A percentile compares a stretch with the other conserved stretches of the same genome.
Evolutionary conservation across 192 early-diverging fungal genomes (phyloP).

Genomic region (Helicostylum pulchrum): DNA sequence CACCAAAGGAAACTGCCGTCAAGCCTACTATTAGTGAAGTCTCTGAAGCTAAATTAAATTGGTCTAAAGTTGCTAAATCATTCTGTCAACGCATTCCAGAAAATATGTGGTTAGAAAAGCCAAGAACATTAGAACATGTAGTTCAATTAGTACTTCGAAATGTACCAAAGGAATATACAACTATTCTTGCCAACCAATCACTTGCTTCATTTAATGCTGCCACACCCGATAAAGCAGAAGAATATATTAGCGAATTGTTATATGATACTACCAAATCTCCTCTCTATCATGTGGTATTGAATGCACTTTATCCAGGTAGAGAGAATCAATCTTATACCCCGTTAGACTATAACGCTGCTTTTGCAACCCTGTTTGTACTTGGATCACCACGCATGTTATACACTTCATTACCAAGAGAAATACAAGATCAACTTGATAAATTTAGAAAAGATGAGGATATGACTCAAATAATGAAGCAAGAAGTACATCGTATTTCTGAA

Average conservation of each 20-base stretch:
- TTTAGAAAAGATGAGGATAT: conserved; percentile 31
- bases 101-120: conserved; percentile 49
- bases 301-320: conserved; percentile 29
- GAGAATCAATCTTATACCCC: conserved; percentile 9
- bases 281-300: conserved; percentile 42
- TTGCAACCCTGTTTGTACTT: conserved; percentile 63
- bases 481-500: conserved; percentile 49
- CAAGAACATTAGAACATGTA: conserved; percentile 43
- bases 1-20: too few relatives aligned
- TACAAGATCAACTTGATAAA: conserved; percentile 40
- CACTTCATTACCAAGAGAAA: conserved; percentile 44
- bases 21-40: background rate
- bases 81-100: conserved; percentile 56
- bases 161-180: conserved; percentile 41
- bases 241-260: conserved; percentile 38
- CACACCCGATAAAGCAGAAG: conserved; percentile 31
- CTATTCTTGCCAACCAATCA: conserved; percentile 41
- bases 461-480: conserved; percentile 44
- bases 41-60: conserved; percentile 32
- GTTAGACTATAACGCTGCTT: conserved; percentile 36
- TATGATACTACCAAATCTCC: conserved; percentile 39
- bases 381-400: conserved; percentile 55
- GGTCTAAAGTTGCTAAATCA: conserved; percentile 50
- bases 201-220: conserved; percentile 17
- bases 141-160: conserved; percentile 47